Base-by-base conservation (phyloP, 2,329 filamentous ascomycete species). In the Aspergillus glaucus region DNA sequence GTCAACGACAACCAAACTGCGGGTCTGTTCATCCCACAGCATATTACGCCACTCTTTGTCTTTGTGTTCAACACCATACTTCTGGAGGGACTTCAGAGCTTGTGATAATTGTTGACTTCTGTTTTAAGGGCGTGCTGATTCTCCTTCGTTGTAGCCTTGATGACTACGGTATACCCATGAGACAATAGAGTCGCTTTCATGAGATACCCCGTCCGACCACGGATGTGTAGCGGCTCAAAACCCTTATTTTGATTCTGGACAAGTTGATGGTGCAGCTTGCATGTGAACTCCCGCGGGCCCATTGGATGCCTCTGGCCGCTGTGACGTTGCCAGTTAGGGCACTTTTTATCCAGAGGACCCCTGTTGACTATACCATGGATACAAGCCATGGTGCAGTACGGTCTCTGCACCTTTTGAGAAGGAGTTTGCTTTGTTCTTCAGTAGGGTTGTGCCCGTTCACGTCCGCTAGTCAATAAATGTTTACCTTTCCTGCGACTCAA, bases 311-410 rank as follows among this genome's bases (percentile, higher is more conserved):
- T 21, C 21, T 21, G 21, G 4, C 21, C 21, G 21, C 21, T 4
- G 21, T 21, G 21, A 21, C 28, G 34, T 48, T 51, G 30, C 45
- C 6, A 50, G 28, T 76, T 76, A 0, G 70, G 73, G 55, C 56
- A 62, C 34, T 49, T 28, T 14, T 54, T 44, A 49, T 59, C 57
- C 42, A 63, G 47, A 45, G 43, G 39, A 2, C 40, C 60, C 44
- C 51, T 46, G 28, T 54, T 50, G 17, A 55, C 43, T 8, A 63
- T 53, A 9, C 57, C 55, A 6, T 43, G 50, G n/a, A n/a, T n/a
- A n/a, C n/a, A n/a, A n/a, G n/a, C n/a, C n/a, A n/a, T n/a, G 34
- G 53, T 60, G 41, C 55, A 63, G 50, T 58, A 61, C 30, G 43
- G 44, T 47, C 48, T 50, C 19, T 37, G 10, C 5, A 55, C 43